phyloP scores from a whole-genome alignment of 1,284 basidiomycete species.

The Microbotryomycetes sp. region DNA sequence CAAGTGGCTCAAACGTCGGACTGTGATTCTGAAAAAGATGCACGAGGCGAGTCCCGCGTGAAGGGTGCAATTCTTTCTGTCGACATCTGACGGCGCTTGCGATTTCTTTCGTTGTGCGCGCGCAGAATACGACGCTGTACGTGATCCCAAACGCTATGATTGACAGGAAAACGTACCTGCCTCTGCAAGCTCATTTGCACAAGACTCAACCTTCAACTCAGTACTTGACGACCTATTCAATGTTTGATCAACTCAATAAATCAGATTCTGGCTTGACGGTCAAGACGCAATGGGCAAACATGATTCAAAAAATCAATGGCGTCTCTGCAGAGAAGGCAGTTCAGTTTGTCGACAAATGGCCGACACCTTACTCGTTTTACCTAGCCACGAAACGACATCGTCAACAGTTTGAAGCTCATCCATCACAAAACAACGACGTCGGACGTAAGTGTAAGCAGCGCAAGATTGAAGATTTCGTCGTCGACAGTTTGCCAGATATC shows the following conservation, averaged over 20 bases:
- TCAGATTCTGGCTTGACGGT: conserved; percentile 46
- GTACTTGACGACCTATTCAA: conserved; percentile 46
- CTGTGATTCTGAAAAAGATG: conserved; percentile 43
- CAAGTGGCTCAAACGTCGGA: conserved; percentile 47
- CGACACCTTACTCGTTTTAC: conserved; percentile 40
- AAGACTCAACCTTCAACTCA: conserved; percentile 33
- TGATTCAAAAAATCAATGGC: conserved; percentile 49
- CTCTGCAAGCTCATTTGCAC: conserved; percentile 42
- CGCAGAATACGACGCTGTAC: conserved; percentile 36
- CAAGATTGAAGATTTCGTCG: conserved; percentile 22
- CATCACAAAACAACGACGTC: conserved; percentile 3
- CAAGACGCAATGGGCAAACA: conserved; percentile 47
- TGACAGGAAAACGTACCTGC: conserved; percentile 40
- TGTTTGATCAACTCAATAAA: conserved; percentile 48
- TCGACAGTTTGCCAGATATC: conserved; percentile 2
- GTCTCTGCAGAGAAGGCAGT: conserved; percentile 49
- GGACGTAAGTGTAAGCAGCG: conserved; percentile 7
- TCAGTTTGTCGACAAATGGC: conserved; percentile 46
- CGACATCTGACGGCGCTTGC: neutral
- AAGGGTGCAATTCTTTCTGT: neutral
- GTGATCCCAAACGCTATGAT: conserved; percentile 45
- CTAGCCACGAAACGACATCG: conserved; percentile 5
- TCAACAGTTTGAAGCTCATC: conserved; percentile 2
- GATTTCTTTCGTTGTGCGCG: too few species aligned
- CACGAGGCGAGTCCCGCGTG: conserved; percentile 37